These are phyloP conservation scores for Thelonectria blattea DNA, from an alignment of 2,329 filamentous ascomycete species.

Conservation along the genomic window DNA sequence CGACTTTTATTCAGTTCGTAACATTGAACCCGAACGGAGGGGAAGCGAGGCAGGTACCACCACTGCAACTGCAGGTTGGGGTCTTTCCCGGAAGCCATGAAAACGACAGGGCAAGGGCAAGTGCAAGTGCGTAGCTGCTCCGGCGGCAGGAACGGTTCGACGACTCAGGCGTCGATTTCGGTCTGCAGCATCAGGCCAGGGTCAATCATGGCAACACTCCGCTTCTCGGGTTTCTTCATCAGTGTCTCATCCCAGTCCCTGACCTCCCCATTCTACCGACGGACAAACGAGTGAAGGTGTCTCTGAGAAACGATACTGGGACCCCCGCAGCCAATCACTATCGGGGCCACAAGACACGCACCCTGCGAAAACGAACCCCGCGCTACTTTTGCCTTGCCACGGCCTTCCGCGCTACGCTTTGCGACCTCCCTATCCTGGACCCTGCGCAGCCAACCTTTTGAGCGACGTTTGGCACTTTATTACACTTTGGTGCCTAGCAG, in stretches of 20 bases:
- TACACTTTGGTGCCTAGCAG: neutral
- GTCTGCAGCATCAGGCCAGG: neutral
- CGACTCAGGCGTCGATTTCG: neutral
- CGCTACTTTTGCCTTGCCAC: constrained; percentile 11
- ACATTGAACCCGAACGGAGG: neutral
- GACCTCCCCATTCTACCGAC: neutral
- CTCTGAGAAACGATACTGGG: neutral
- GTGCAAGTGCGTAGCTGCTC: no score
- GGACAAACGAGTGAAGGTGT: neutral
- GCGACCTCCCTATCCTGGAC: neutral
- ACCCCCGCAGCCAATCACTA: constrained; percentile 15
- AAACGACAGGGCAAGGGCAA: no score
- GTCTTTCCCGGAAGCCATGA: no score
- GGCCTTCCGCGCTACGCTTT: neutral
- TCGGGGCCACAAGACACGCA: constrained; percentile 10
- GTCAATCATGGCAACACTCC: neutral
- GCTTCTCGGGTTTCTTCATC: neutral
- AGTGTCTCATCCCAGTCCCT: neutral
- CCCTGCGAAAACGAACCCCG: constrained; percentile 11
- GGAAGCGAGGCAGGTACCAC: neutral
- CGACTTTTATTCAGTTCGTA: no score
- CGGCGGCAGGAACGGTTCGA: neutral
- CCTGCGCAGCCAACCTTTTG: neutral
- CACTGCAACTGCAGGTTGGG: no score
- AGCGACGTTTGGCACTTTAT: constrained; percentile 1